phyloP scores from a whole-genome alignment of 1,139 yeast genomes.

The Suhomyces bolitotheri region DNA sequence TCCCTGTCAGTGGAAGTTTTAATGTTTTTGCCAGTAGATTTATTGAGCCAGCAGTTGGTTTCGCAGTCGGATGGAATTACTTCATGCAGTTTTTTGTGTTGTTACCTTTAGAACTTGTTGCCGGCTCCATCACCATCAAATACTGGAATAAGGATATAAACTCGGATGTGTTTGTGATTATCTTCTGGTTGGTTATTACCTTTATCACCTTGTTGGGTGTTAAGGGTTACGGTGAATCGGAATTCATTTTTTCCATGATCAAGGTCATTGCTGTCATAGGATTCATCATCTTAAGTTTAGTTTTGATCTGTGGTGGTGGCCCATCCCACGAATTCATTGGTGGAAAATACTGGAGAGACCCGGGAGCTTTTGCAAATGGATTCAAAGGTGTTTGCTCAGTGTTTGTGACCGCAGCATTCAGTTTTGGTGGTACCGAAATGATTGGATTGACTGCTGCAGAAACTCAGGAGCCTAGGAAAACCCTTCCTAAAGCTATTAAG shows the following conservation, averaged over 20 bases:
- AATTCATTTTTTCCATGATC: constrained; percentile 38
- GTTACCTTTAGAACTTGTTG: constrained; percentile 32
- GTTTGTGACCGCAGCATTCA: constrained; percentile 33
- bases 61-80: constrained; percentile 48
- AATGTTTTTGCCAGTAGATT: constrained; percentile 42
- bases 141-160: constrained; percentile 41
- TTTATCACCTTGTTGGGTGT: constrained; percentile 43
- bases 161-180: constrained; percentile 41
- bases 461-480: constrained; percentile 42
- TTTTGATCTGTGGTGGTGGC: constrained; percentile 44
- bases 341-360: constrained; percentile 39
- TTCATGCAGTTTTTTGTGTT: constrained; percentile 33
- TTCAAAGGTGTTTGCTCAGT: constrained; percentile 50
- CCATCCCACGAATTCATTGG: constrained; percentile 25
- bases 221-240: constrained; percentile 48
- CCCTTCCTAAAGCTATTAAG: constrained; percentile 73
- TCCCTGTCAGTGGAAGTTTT: constrained; percentile 44
- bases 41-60: constrained; percentile 43
- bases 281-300: constrained; percentile 43
- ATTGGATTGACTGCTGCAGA: constrained; percentile 51
- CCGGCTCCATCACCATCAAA: constrained; percentile 41
- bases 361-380: constrained; percentile 46
- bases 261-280: constrained; percentile 44
- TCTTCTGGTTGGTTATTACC: constrained; percentile 38
- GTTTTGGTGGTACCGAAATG: constrained; percentile 42